phyloP scores from a whole-genome alignment of 768 basidiomycete genomes.

The Hygrocybe punicea region DNA sequence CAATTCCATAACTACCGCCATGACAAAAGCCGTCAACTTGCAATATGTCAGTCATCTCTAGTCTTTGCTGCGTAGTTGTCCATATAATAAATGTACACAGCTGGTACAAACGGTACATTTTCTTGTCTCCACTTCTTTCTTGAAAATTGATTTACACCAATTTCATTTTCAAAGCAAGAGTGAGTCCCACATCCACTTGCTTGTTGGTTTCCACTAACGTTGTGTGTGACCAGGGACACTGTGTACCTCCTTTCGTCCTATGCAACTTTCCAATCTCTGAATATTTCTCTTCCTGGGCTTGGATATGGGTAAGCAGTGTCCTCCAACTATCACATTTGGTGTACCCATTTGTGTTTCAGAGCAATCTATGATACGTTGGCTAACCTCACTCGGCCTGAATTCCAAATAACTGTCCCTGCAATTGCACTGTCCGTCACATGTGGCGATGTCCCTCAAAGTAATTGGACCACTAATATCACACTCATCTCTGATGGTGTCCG shows the following conservation, averaged over 20 bases:
- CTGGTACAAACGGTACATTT: background rate
- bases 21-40: background rate
- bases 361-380: conserved; percentile 1
- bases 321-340: background rate
- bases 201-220: background rate
- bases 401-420: background rate
- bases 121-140: background rate
- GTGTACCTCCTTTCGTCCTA: background rate
- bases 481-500: background rate
- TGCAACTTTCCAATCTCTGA: background rate
- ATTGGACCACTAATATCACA: background rate
- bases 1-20: background rate
- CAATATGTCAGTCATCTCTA: background rate
- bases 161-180: background rate
- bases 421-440: background rate
- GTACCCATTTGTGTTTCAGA: background rate
- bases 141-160: background rate
- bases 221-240: background rate
- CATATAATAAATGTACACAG: no score
- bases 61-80: background rate
- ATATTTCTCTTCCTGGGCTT: background rate
- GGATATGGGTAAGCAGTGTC: background rate
- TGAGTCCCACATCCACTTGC: background rate
- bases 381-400: background rate
- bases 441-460: background rate